A percentile compares a stretch with the other conserved stretches of the same genome.
Evolutionary conservation across 805 yeast species (phyloP).

Genomic region (Candida wancherniae): DNA sequence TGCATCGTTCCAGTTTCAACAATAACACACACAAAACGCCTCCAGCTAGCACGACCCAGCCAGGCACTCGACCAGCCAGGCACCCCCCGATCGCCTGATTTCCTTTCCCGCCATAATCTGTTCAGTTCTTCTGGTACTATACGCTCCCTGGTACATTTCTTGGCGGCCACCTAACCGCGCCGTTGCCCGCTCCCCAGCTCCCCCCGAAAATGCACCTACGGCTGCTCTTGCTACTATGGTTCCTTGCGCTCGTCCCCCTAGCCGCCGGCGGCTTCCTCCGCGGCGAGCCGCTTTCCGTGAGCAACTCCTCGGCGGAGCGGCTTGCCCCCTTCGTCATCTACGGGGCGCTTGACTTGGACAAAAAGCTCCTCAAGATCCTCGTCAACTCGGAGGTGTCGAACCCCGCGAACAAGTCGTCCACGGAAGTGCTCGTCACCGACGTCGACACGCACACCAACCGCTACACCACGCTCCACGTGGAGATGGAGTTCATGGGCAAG

Average conservation of each 20-base stretch:
- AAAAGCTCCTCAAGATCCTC: constrained; percentile 28
- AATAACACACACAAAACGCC: too few species aligned
- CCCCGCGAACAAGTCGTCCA: constrained; percentile 3
- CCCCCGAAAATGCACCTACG: too few species aligned
- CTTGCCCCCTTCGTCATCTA: constrained; percentile 26
- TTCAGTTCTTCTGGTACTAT: too few species aligned
- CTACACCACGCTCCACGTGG: constrained; percentile 46
- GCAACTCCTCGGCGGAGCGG: constrained; percentile 1
- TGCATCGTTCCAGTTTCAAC: too few species aligned
- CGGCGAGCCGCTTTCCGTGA: constrained; percentile 16
- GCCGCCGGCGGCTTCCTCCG: constrained; percentile 22
- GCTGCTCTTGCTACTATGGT: constrained; percentile 1
- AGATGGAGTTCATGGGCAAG: constrained; percentile 41
- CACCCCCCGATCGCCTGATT: too few species aligned
- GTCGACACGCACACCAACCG: constrained; percentile 42
- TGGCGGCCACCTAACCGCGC: too few species aligned
- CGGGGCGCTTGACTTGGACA: constrained; percentile 31
- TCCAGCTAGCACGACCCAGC: too few species aligned
- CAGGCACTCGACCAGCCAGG: too few species aligned
- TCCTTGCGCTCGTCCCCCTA: constrained; percentile 5
- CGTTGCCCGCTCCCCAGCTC: too few species aligned
- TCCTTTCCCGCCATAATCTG: too few species aligned
- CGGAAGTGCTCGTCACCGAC: constrained; percentile 31
- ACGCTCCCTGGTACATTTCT: too few species aligned
- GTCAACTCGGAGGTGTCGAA: constrained; percentile 28